Conservation (phyloP, 2,329 filamentous ascomycete species). For the Trichoderma sp. region DNA sequence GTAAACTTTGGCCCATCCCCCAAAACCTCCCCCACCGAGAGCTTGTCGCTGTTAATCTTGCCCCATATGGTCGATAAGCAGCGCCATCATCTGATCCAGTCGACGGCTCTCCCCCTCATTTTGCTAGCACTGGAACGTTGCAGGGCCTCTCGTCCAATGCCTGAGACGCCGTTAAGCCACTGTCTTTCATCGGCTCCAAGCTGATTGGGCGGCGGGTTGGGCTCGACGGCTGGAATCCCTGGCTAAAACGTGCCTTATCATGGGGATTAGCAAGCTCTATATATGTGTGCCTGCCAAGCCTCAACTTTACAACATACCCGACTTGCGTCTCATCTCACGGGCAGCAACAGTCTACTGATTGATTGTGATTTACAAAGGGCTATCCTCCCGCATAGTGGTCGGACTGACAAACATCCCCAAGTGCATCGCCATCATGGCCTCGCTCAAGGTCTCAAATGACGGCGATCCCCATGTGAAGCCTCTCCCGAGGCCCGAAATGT, state of each 20-base stretch:
- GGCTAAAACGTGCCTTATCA: not conserved
- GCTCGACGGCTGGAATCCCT: not conserved
- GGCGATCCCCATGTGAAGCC: conserved; percentile 31
- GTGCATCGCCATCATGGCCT: conserved; percentile 31
- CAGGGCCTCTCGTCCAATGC: conserved; percentile 27
- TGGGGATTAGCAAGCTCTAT: not conserved
- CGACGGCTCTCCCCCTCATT: conserved; percentile 26
- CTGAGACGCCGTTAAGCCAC: conserved; percentile 6
- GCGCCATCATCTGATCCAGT: conserved; percentile 7
- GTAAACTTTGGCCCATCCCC: not conserved
- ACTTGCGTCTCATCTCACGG: not conserved
- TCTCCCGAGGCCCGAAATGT: conserved; percentile 50
- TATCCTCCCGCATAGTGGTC: not conserved
- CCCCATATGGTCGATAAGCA: conserved; percentile 11
- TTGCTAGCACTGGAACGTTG: conserved; percentile 39
- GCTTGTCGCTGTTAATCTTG: not conserved
- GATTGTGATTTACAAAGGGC: not conserved
- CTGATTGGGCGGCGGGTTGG: conserved; percentile 9
- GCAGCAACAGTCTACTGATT: not conserved
- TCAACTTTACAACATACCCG: not conserved
- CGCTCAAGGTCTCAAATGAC: conserved; percentile 32
- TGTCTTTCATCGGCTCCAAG: conserved; percentile 13
- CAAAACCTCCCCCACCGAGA: conserved; percentile 7
- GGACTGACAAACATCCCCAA: not conserved
- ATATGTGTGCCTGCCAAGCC: not conserved